Conservation (phyloP, 2,329 filamentous ascomycete genomes). For the Paracoccidioides lutzii region DNA sequence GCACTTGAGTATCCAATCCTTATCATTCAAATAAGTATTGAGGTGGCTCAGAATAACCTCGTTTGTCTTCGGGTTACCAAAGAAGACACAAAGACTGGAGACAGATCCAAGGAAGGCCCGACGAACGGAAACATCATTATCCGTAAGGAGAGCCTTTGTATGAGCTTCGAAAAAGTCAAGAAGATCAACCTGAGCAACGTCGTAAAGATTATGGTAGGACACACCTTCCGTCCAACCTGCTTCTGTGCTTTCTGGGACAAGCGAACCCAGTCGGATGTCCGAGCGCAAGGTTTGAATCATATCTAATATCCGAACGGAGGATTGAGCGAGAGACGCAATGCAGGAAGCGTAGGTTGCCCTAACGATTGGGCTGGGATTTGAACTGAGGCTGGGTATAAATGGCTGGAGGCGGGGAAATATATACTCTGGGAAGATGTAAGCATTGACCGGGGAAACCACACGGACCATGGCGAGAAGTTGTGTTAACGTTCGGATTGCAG, state of each 20-base stretch:
- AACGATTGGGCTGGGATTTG: slow-evolving; percentile 55
- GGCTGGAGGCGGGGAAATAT: slow-evolving; percentile 47
- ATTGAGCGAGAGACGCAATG: slow-evolving; percentile 74
- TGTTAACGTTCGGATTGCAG: slow-evolving; percentile 73
- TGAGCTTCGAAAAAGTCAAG: slow-evolving; percentile 75
- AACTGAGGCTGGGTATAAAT: slow-evolving; percentile 42
- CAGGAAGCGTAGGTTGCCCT: slow-evolving; percentile 88
- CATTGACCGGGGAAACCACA: slow-evolving; percentile 66
- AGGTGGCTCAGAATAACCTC: slow-evolving; percentile 93
- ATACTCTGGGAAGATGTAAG: slow-evolving; percentile 55
- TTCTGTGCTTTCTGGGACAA: slow-evolving; percentile 64
- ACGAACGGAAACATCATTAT: slow-evolving; percentile 71
- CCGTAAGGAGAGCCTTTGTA: slow-evolving; percentile 80
- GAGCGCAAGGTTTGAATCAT: slow-evolving; percentile 79
- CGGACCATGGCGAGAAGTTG: slow-evolving; percentile 78
- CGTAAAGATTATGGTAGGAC: slow-evolving; percentile 71
- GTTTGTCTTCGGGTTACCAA: slow-evolving; percentile 79
- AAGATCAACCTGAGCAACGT: slow-evolving; percentile 71
- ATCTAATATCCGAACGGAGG: slow-evolving; percentile 73
- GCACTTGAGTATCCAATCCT: slow-evolving; percentile 91
- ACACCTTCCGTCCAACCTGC: slow-evolving; percentile 54
- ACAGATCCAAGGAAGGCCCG: slow-evolving; percentile 87
- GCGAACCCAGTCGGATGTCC: slow-evolving; percentile 64
- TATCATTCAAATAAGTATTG: slow-evolving; percentile 93
- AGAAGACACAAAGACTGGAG: slow-evolving; percentile 85